Percentiles rank a stretch among this genome's conserved stretches.
These are phyloP conservation scores for Alisma plantagoaquatica DNA, from an alignment of 106 monocot genomes.

Conservation along the genomic window DNA sequence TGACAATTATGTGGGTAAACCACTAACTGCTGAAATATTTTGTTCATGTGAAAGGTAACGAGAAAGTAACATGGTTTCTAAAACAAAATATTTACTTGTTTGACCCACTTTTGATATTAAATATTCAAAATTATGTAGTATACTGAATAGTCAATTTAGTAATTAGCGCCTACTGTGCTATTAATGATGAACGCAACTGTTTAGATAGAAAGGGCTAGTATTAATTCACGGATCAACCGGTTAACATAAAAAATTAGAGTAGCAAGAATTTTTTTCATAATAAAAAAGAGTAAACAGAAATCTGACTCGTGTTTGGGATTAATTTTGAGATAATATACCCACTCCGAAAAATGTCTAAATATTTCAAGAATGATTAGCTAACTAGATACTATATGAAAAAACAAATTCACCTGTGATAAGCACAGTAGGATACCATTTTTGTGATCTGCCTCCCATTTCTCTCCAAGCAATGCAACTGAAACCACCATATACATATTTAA, in stretches of 20 bases:
- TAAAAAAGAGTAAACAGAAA: background rate
- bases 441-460: constrained; percentile 74
- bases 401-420: constrained; percentile 55
- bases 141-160: no score
- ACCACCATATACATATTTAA: background rate
- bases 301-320: background rate
- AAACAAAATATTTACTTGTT: no score
- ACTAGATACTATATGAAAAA: background rate
- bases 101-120: no score
- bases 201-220: no score
- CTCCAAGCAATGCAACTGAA: constrained; percentile 72
- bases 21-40: background rate
- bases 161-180: no score
- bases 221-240: no score
- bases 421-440: constrained; percentile 88
- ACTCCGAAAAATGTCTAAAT: background rate
- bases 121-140: no score
- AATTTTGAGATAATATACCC: background rate
- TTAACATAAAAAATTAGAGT: background rate
- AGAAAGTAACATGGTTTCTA: no score
- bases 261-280: background rate
- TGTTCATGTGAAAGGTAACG: no score
- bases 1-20: background rate
- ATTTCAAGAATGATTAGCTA: background rate
- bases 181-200: no score